Conservation (phyloP, 2,329 filamentous ascomycete species). For the Venturia aucupariae region DNA sequence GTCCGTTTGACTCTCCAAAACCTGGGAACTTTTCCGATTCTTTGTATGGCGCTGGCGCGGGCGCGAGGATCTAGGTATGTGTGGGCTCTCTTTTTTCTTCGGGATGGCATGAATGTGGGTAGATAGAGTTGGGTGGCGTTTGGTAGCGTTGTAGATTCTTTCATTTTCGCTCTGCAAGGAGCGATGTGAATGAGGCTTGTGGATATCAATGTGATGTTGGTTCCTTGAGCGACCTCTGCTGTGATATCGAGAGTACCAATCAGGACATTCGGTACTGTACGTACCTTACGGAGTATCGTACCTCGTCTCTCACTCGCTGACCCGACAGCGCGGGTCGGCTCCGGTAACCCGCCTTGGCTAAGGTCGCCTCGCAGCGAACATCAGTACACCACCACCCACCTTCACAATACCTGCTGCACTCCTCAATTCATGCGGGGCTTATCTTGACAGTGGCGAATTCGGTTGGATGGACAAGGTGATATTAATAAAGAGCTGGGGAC, state of each 20-base stretch:
- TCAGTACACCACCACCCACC: not conserved
- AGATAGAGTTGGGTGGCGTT: not conserved
- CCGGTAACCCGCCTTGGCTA: not conserved
- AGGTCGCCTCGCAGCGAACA: not conserved
- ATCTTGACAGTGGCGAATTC: not conserved
- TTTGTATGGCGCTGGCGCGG: constrained; percentile 1
- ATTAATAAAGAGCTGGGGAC: not conserved
- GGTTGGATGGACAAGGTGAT: not conserved
- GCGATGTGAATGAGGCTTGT: not conserved
- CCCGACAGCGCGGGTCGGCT: not conserved
- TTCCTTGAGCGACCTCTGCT: too few species aligned
- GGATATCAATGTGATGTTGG: constrained; percentile 1
- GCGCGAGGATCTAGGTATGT: constrained; percentile 2
- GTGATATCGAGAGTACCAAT: too few species aligned
- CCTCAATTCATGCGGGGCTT: not conserved
- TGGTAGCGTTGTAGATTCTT: not conserved
- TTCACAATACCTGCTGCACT: not conserved
- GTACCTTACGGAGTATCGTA: too few species aligned
- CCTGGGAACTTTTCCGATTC: not conserved
- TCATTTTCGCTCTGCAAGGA: not conserved
- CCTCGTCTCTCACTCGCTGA: not conserved
- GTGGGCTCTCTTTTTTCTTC: not conserved
- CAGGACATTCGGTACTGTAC: too few species aligned
- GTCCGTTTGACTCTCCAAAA: not conserved
- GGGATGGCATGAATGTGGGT: not conserved